Evolutionary conservation across 1,284 basidiomycete species (phyloP), one percentile per base, ranked within the genome.

Genomic region (Cryptococcus sp.): DNA sequence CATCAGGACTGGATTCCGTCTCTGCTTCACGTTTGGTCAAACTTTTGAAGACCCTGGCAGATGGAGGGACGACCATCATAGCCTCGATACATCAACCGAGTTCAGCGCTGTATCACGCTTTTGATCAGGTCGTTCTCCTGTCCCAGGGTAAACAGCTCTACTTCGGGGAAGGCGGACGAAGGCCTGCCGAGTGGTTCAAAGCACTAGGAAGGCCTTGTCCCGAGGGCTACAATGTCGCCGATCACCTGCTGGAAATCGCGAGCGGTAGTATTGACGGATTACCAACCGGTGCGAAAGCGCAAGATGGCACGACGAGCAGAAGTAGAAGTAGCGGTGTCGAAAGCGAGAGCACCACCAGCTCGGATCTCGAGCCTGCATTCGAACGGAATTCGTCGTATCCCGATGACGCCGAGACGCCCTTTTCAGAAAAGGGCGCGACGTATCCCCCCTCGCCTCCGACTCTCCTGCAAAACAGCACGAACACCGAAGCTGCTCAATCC

Each of bases 41-140:
- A 44, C 87, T 93, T 1, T 82, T 95, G 25, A 84, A 85, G 61
- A 82, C 82, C 31, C 86, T 95, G 27, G 87, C 91, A 0, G 83
- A 86, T 59, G 88, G 89, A 64, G 75, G 82, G 1, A 90, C 87
- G 0, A 89, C 90, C 0, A 86, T 95, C 44, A 87, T 94, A 55
- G 89, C 89, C 22, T 89, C 87, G 2, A 90, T 93, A 48, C 91
- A 94, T 77, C 91, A 92, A 73, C 91, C 90, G 4, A 73, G 86
- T 61, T 93, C 90, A 5, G 88, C 88, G 59, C 81, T 93, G 6
- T 93, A 91, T 73, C 89, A 90, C 57, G 82, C 86, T 1, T 95
- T 95, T 74, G 88, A 91, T 73, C 84, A 86, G 6, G 86, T 94
- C 50, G 78, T 92, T 16, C 81, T 95, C 11, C 85, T 95, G 35